Evolutionary conservation across 2,329 filamentous ascomycete species (phyloP).

Genomic region (Herpotrichia juniperi): DNA sequence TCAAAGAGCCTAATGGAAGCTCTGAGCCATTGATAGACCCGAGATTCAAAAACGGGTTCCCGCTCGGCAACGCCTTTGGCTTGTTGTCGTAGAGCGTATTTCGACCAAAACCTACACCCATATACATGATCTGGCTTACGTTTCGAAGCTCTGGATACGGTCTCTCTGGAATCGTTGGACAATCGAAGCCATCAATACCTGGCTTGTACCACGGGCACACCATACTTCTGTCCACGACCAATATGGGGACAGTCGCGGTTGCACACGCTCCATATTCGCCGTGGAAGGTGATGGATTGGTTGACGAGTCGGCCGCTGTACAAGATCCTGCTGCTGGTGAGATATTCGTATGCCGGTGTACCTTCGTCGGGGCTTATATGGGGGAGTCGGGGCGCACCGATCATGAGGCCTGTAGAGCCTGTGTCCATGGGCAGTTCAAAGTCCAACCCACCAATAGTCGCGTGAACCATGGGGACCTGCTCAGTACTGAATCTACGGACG

Average conservation of each 20-base stretch:
- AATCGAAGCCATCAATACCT: conserved; percentile 29
- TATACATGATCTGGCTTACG: conserved; percentile 40
- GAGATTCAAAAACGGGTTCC: conserved; percentile 46
- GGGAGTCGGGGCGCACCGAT: conserved; percentile 41
- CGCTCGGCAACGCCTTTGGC: conserved; percentile 32
- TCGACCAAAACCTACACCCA: conserved; percentile 44
- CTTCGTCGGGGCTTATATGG: conserved; percentile 25
- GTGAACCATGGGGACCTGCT: conserved; percentile 31
- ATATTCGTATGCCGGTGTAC: conserved; percentile 38
- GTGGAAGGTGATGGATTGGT: conserved; percentile 33
- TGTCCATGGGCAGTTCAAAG: conserved; percentile 42
- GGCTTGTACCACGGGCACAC: conserved; percentile 42
- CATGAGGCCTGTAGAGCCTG: conserved; percentile 41
- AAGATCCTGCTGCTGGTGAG: conserved; percentile 42
- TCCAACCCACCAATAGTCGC: conserved; percentile 33
- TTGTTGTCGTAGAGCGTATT: conserved; percentile 35
- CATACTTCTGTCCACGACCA: conserved; percentile 42
- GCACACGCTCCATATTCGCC: conserved; percentile 26
- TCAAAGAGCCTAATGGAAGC: conserved; percentile 13
- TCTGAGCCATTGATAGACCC: conserved; percentile 28
- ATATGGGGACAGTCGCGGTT: conserved; percentile 30
- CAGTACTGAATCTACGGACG: conserved; percentile 30
- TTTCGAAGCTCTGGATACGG: conserved; percentile 30
- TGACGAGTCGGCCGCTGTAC: conserved; percentile 38
- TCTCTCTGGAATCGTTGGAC: conserved; percentile 32